Conservation (phyloP, 306 rosid species). For the Ochetophila trinervis region DNA sequence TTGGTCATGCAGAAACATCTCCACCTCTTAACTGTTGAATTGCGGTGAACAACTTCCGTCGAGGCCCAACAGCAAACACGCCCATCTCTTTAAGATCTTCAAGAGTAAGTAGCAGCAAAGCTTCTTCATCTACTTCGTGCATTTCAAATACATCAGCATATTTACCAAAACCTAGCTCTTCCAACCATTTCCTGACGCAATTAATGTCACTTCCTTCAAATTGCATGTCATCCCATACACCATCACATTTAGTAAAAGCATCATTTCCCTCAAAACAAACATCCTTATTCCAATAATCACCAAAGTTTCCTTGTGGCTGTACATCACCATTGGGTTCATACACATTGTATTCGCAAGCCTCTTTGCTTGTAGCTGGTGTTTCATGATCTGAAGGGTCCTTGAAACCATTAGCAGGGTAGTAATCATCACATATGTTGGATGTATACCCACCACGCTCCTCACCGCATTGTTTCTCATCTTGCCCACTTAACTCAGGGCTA, state of each 20-base stretch:
- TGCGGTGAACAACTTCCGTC: slow-evolving; percentile 35
- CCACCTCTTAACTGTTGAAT: slow-evolving; percentile 27
- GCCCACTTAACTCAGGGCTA: slow-evolving; percentile 23
- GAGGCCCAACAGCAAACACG: slow-evolving; percentile 33
- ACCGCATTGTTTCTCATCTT: slow-evolving; percentile 21
- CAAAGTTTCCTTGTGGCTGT: slow-evolving; percentile 3
- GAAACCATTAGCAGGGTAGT: slow-evolving; percentile 15
- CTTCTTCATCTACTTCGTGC: slow-evolving; percentile 47
- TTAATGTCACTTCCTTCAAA: slow-evolving; percentile 2
- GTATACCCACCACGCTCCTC: slow-evolving; percentile 3
- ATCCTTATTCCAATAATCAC: slow-evolving; percentile 14
- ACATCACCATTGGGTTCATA: slow-evolving; percentile 11
- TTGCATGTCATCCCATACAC: slow-evolving; percentile 18
- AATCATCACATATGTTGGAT: neutral
- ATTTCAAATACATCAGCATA: slow-evolving; percentile 37
- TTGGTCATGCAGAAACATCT: slow-evolving; percentile 15
- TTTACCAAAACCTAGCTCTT: slow-evolving; percentile 37
- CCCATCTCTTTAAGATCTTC: slow-evolving; percentile 52
- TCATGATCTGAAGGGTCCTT: slow-evolving; percentile 25
- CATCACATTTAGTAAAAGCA: slow-evolving; percentile 11
- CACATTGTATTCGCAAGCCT: slow-evolving; percentile 19
- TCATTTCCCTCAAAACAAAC: slow-evolving; percentile 16
- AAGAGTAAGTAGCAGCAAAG: slow-evolving; percentile 37
- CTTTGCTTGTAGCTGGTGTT: slow-evolving; percentile 35
- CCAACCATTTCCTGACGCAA: slow-evolving; percentile 31